phyloP scores from a whole-genome alignment of 768 basidiomycete species.

The Psilocybe sp. region DNA sequence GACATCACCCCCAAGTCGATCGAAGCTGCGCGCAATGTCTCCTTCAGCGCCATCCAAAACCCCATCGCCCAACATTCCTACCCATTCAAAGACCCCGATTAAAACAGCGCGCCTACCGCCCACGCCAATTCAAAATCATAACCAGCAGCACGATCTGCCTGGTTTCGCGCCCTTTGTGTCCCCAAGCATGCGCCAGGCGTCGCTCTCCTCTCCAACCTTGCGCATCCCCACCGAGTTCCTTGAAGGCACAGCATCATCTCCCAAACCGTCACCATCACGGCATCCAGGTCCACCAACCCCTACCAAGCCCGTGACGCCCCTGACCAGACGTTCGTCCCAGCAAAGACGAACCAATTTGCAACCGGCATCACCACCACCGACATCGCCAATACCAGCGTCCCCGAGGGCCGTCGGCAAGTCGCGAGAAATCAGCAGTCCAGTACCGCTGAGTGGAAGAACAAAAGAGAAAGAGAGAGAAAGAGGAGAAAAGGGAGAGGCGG shows the following conservation, averaged over 20 bases:
- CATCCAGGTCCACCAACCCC: conserved; percentile 4
- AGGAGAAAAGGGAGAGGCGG: background rate
- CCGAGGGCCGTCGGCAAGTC: background rate
- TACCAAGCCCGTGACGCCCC: background rate
- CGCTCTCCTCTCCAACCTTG: conserved; percentile 73
- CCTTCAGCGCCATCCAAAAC: too few relatives aligned
- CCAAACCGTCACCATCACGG: conserved; percentile 20
- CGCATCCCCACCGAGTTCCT: conserved; percentile 44
- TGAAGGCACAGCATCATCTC: conserved; percentile 36
- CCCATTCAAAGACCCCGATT: too few relatives aligned
- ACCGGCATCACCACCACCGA: conserved; percentile 9
- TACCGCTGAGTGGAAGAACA: background rate
- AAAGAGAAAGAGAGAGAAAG: background rate
- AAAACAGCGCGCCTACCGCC: too few relatives aligned
- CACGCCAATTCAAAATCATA: conserved; percentile 28
- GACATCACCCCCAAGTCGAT: too few relatives aligned
- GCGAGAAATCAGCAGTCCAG: conserved; percentile 1
- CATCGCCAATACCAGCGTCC: background rate
- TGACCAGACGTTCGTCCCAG: conserved; percentile 18
- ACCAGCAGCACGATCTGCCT: conserved; percentile 34
- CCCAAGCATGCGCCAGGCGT: conserved; percentile 66
- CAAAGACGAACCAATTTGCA: conserved; percentile 33
- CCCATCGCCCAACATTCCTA: too few relatives aligned
- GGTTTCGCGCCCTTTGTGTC: conserved; percentile 59
- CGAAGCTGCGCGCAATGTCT: too few relatives aligned